phyloP scores from a whole-genome alignment of 2,329 filamentous ascomycete species.

The Cordyceps cicadae region DNA sequence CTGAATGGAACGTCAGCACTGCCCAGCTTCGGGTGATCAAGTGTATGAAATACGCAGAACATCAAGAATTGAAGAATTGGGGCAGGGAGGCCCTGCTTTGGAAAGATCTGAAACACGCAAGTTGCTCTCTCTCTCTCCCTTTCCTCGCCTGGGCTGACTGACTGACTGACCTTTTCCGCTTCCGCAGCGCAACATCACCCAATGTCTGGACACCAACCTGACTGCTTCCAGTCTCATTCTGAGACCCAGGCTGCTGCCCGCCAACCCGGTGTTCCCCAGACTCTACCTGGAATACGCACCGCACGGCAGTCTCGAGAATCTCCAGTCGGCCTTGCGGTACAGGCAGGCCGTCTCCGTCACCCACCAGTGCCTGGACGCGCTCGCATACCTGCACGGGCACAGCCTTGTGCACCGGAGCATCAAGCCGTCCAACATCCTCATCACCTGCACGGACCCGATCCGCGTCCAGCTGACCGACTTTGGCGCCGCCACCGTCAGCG shows the following conservation, averaged over 20 bases:
- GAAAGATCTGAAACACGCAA: not conserved
- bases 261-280: not conserved
- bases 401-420: not conserved
- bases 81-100: not conserved
- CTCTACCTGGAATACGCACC: not conserved
- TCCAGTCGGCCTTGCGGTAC: too few relatives aligned
- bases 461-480: not conserved
- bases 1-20: not conserved
- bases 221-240: not conserved
- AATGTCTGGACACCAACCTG: fast-evolving
- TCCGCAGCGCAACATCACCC: not conserved
- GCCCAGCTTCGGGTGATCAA: not conserved
- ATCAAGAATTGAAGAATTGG: not conserved
- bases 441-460: not conserved
- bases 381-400: not conserved
- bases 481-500: not conserved
- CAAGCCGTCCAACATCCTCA: not conserved
- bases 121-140: not conserved
- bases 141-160: too few relatives aligned
- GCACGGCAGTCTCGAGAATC: not conserved
- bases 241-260: too few relatives aligned
- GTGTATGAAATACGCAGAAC: not conserved
- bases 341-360: not conserved
- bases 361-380: not conserved
- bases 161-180: not conserved